These are phyloP conservation scores for Mycena sanguinolenta DNA, from an alignment of 768 basidiomycete species.

Conservation along the genomic window DNA sequence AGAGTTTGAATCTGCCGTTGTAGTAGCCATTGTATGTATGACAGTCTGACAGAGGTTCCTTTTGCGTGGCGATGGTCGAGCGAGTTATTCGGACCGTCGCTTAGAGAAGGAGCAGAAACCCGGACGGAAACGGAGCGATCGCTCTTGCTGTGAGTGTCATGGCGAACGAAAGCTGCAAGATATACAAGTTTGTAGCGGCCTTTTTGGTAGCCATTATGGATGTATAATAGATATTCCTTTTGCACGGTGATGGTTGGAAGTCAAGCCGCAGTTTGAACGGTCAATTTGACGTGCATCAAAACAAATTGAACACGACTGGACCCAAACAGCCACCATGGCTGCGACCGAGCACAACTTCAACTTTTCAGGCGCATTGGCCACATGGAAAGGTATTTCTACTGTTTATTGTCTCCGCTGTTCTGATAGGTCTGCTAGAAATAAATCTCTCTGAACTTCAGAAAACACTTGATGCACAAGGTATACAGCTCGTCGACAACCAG, in stretches of 20 bases:
- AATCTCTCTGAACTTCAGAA: slow-evolving; percentile 93
- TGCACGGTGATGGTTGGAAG: too few relatives aligned
- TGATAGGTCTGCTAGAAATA: slow-evolving; percentile 67
- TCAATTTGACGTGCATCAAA: neutral
- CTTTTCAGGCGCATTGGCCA: slow-evolving; percentile 91
- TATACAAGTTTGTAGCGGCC: too few relatives aligned
- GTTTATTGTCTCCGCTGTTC: neutral
- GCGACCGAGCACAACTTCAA: slow-evolving; percentile 87
- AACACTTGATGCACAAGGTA: slow-evolving; percentile 90
- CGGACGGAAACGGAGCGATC: too few relatives aligned
- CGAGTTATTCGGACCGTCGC: too few relatives aligned
- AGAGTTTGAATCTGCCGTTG: slow-evolving; percentile 46
- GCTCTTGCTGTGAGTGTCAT: too few relatives aligned
- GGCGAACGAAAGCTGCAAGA: too few relatives aligned
- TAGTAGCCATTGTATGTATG: too few relatives aligned
- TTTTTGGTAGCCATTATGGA: too few relatives aligned
- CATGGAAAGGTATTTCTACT: slow-evolving; percentile 83
- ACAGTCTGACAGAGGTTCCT: too few relatives aligned
- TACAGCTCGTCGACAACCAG: slow-evolving; percentile 98
- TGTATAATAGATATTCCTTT: too few relatives aligned
- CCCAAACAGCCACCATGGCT: slow-evolving; percentile 38
- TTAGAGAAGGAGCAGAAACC: too few relatives aligned
- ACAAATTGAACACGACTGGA: neutral
- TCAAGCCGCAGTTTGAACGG: neutral
- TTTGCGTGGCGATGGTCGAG: too few relatives aligned